Base-by-base conservation (phyloP, 2,329 filamentous ascomycete species). In the Ophiocordyceps sinensis region DNA sequence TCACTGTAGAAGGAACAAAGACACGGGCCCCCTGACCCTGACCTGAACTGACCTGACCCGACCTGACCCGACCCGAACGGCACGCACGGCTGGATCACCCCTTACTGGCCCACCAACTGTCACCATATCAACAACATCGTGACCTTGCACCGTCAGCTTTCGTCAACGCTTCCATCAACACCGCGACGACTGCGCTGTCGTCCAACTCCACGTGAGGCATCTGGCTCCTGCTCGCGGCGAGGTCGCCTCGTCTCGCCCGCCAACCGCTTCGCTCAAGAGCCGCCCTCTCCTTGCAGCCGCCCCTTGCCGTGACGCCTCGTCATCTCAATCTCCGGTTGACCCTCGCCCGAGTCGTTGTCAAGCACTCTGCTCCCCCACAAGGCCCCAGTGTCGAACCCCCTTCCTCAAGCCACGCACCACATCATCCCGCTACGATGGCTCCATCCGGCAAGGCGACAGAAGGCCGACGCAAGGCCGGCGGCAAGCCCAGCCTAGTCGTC, bases 401-500 rank as follows among this genome's bases (percentile, higher is more conserved):
- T 19, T 23, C 28, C 14, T 28, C 38, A 31, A 31, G n/a, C n/a
- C n/a, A 12, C 26, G 13, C n/a, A 26, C n/a, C 21, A 41, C 35
- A 29, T 15, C 39, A 8, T 36, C 29, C 40, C 34, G 45, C 45
- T 36, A 26, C 23, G 3, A 64, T 64, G 60, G 54, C 59, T 47
- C 57, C 60, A 38, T 44, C 50, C 42, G 49, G 47, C 51, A 61
- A 61, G 45, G 49, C 55, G 36, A 42, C 50, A 40, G 58, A 62
- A 40, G 53, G 49, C 43, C 60, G 61, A 45, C 60, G 61, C 49
- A 64, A 63, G 48, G 63, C 61, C 23, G 56, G 54, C 44, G 49
- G 51, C 51, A 63, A 63, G 47, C 41, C 53, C 17, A 50, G 43
- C 29, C 51, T 66, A 39, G 44, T 77, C 44, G 57, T 79, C 52